A percentile compares a stretch with the other conserved stretches of the same genome.
Evolutionary conservation across 2,329 filamentous ascomycete genomes (phyloP).

Genomic region (Xenosphaeropsis pyriputrescens): DNA sequence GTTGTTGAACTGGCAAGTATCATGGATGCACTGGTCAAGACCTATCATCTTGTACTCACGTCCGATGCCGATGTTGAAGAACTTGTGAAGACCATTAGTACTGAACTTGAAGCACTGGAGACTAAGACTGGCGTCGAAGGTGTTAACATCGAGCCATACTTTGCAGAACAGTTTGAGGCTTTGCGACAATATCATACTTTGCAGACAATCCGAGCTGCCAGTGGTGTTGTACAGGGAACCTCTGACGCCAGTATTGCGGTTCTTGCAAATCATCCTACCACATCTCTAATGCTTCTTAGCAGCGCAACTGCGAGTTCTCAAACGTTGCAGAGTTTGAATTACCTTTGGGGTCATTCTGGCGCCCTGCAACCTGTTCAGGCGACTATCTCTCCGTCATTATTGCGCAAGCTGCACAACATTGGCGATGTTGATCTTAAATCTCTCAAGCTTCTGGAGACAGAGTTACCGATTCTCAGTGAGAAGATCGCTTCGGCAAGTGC

Average conservation of each 20-base stretch:
- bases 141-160: slow-evolving; percentile 29
- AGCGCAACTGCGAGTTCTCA: slow-evolving; percentile 10
- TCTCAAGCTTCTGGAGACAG: slow-evolving; percentile 47
- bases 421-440: slow-evolving; percentile 40
- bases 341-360: slow-evolving; percentile 15
- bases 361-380: slow-evolving; percentile 28
- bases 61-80: slow-evolving; percentile 15
- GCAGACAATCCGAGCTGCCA: slow-evolving; percentile 3
- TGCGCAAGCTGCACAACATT: slow-evolving; percentile 37
- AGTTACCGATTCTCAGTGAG: slow-evolving; percentile 45
- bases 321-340: slow-evolving; percentile 13
- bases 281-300: slow-evolving; percentile 13
- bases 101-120: slow-evolving; percentile 37
- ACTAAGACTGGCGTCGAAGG: slow-evolving; percentile 25
- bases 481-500: slow-evolving; percentile 19
- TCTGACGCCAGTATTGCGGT: slow-evolving; percentile 12
- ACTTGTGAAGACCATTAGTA: slow-evolving; percentile 31
- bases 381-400: slow-evolving; percentile 32
- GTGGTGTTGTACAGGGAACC: not conserved
- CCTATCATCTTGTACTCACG: slow-evolving; percentile 38
- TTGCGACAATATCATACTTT: slow-evolving; percentile 29
- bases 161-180: slow-evolving; percentile 38
- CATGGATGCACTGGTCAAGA: slow-evolving; percentile 36
- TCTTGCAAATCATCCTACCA: slow-evolving; percentile 15
- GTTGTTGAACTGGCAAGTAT: slow-evolving; percentile 36